phyloP scores from a whole-genome alignment of 2,329 filamentous ascomycete species.

The Arthrobotrys iridis region DNA sequence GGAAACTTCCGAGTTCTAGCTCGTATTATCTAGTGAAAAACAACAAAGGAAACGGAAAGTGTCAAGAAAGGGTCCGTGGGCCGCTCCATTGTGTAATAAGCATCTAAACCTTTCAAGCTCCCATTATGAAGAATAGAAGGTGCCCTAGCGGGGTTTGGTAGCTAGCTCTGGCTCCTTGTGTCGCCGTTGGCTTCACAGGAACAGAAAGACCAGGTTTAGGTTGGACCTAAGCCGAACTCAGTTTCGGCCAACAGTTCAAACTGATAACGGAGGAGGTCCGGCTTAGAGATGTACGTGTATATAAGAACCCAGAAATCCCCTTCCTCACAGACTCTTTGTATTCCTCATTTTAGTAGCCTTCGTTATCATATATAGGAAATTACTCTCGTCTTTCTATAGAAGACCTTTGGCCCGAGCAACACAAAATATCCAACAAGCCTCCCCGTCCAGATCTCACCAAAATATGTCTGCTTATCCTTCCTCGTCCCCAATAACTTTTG shows the following conservation, averaged over 20 bases:
- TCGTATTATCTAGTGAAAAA: no score
- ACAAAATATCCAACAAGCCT: constrained; percentile 18
- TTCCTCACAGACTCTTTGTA: background rate
- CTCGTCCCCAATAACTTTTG: constrained; percentile 29
- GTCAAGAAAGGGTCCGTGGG: no score
- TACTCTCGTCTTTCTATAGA: background rate
- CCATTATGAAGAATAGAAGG: background rate
- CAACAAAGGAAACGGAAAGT: no score
- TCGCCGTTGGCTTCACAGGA: background rate
- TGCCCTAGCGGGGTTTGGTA: background rate
- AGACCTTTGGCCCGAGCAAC: background rate
- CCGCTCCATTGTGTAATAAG: no score
- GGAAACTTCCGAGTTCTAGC: no score
- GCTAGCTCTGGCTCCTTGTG: background rate
- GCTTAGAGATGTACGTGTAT: background rate
- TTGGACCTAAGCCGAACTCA: background rate
- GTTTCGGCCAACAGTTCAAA: background rate
- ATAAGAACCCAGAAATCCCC: background rate
- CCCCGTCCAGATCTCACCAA: background rate
- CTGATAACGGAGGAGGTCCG: background rate
- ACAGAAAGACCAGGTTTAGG: background rate
- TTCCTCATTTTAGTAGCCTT: no score
- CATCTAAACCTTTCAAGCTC: background rate
- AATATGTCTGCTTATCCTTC: constrained; percentile 15
- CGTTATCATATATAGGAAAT: no score